phyloP scores from a whole-genome alignment of 2,329 filamentous ascomycete genomes.

The Colletotrichum musicola region DNA sequence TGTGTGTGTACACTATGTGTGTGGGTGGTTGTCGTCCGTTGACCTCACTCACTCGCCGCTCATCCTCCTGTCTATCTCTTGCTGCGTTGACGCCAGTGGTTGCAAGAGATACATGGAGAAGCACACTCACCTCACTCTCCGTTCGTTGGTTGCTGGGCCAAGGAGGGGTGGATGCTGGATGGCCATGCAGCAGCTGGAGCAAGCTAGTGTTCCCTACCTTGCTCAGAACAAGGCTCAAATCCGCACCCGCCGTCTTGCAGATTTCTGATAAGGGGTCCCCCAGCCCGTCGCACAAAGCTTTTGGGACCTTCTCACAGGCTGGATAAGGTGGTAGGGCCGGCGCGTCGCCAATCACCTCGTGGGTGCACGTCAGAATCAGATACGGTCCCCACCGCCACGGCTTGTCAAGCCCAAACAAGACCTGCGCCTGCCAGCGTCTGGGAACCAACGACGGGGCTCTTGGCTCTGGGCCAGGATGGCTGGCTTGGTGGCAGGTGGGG shows the following conservation, averaged over 20 bases:
- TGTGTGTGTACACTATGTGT: too few species aligned
- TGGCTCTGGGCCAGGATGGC: constrained; percentile 18
- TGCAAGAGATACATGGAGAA: constrained; percentile 23
- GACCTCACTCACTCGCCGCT: background rate
- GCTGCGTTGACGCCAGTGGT: constrained; percentile 22
- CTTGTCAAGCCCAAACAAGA: constrained; percentile 38
- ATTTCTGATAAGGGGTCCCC: constrained; percentile 33
- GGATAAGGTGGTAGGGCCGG: constrained; percentile 28
- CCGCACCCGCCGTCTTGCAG: constrained; percentile 35
- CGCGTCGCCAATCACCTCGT: constrained; percentile 27
- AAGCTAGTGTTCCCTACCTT: too few species aligned
- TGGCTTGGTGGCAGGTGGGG: constrained; percentile 13
- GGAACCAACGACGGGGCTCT: constrained; percentile 32
- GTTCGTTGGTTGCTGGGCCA: constrained; percentile 14
- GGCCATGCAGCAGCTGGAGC: background rate
- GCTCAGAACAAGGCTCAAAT: constrained; percentile 21
- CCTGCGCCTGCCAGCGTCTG: constrained; percentile 30
- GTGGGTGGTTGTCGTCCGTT: background rate
- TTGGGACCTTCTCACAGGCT: constrained; percentile 10
- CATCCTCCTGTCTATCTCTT: constrained; percentile 29
- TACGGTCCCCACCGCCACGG: constrained; percentile 19
- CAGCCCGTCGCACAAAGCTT: background rate
- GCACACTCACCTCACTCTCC: constrained; percentile 14
- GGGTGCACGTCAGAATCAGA: background rate
- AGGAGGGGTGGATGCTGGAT: constrained; percentile 4